Evolutionary conservation across 805 yeast species (phyloP).

Genomic region (Lipomyces yamadae): DNA sequence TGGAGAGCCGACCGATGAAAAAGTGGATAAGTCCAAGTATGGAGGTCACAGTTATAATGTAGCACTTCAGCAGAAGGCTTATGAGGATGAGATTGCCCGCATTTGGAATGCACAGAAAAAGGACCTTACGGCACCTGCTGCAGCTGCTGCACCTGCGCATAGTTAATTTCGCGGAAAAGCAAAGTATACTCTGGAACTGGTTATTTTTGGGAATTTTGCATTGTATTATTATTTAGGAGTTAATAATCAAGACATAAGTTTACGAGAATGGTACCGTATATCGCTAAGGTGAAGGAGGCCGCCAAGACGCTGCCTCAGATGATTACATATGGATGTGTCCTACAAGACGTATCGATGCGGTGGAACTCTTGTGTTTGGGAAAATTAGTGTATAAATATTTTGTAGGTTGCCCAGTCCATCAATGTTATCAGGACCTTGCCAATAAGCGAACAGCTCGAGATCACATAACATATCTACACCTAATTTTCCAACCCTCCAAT

Average conservation of each 20-base stretch:
- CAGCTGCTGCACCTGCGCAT: background rate
- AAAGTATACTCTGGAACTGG: background rate
- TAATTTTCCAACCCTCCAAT: too few relatives aligned
- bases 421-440: too few relatives aligned
- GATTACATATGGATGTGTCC: too few relatives aligned
- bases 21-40: conserved; percentile 51
- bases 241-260: background rate
- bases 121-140: conserved; percentile 17
- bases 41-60: conserved; percentile 78
- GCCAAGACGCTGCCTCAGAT: too few relatives aligned
- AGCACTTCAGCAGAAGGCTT: conserved; percentile 84
- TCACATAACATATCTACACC: too few relatives aligned
- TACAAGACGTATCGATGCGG: too few relatives aligned
- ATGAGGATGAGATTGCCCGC: conserved; percentile 84
- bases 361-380: too few relatives aligned
- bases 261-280: too few relatives aligned
- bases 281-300: too few relatives aligned
- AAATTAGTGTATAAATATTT: too few relatives aligned
- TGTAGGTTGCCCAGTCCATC: too few relatives aligned
- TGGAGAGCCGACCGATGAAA: conserved; percentile 49
- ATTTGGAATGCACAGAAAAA: conserved; percentile 84
- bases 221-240: conserved; percentile 7
- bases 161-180: background rate
- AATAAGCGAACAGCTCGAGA: too few relatives aligned
- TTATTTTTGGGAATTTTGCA: background rate